phyloP scores from a whole-genome alignment of 2,329 filamentous ascomycete genomes.

The Aspergillus pseudoviridinutans region DNA sequence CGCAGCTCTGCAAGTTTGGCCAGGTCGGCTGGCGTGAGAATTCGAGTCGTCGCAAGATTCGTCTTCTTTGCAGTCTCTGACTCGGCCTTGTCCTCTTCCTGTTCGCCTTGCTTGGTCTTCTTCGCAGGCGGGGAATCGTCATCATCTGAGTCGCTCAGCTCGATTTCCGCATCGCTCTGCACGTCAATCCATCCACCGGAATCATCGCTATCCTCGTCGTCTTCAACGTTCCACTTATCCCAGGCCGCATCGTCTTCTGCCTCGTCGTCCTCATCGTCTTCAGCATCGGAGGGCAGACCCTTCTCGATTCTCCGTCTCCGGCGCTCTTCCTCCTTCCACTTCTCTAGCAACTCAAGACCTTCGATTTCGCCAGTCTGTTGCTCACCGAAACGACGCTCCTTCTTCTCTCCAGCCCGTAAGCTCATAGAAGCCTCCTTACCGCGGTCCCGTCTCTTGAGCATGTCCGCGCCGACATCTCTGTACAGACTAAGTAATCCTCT shows the following conservation, averaged over 20 bases:
- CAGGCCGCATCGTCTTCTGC: conserved; percentile 51
- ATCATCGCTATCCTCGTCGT: conserved; percentile 57
- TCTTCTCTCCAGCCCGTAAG: conserved; percentile 69
- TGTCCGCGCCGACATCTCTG: conserved; percentile 82
- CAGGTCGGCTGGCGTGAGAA: conserved; percentile 94
- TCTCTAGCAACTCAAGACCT: conserved; percentile 82
- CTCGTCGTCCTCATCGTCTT: conserved; percentile 58
- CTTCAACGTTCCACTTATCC: conserved; percentile 61
- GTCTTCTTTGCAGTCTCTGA: conserved; percentile 31
- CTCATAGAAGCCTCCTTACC: conserved; percentile 88
- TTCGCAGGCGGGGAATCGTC: conserved; percentile 62
- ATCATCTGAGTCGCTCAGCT: conserved; percentile 69
- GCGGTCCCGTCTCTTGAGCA: conserved; percentile 83
- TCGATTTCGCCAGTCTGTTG: conserved; percentile 78
- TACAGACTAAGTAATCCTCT: conserved; percentile 88
- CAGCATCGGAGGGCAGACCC: conserved; percentile 60
- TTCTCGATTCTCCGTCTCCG: conserved; percentile 67
- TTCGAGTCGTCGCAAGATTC: conserved; percentile 84
- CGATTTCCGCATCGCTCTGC: conserved; percentile 72
- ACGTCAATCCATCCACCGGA: conserved; percentile 94
- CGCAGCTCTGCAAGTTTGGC: conserved; percentile 89
- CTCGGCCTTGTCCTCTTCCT: conserved; percentile 37
- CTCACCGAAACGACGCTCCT: conserved; percentile 77
- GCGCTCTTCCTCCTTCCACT: conserved; percentile 90
- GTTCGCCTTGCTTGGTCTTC: conserved; percentile 54